phyloP scores from a whole-genome alignment of 805 yeast genomes.

The Pichia pseudocactophila region DNA sequence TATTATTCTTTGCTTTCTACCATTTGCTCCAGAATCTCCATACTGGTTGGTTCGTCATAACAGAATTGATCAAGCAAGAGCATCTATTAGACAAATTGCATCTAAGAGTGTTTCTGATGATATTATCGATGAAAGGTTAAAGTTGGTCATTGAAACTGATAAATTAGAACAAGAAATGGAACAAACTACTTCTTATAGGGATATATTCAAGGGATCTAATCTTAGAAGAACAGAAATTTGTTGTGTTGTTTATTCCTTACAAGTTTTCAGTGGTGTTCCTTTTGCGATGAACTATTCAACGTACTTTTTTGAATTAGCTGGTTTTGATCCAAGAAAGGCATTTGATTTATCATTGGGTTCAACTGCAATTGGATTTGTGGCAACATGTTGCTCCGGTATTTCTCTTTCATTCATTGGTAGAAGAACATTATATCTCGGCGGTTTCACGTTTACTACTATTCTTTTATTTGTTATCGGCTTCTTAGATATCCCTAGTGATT shows the following conservation, averaged over 20 bases:
- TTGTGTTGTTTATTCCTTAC: slow-evolving; percentile 35
- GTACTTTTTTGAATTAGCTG: slow-evolving; percentile 24
- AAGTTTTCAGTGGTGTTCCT: slow-evolving; percentile 54
- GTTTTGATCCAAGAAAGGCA: slow-evolving; percentile 12
- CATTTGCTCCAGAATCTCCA: slow-evolving; percentile 49
- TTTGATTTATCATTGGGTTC: slow-evolving; percentile 24
- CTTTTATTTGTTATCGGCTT: slow-evolving; percentile 10
- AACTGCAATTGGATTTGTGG: slow-evolving; percentile 27
- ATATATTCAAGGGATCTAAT: slow-evolving; percentile 41
- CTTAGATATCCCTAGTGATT: slow-evolving; percentile 7
- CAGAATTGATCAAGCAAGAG: slow-evolving; percentile 34
- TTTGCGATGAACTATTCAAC: slow-evolving; percentile 58
- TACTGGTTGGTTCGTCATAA: slow-evolving; percentile 43
- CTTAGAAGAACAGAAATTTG: slow-evolving; percentile 43
- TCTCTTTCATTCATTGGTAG: slow-evolving; percentile 32
- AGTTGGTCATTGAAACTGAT: slow-evolving; percentile 9
- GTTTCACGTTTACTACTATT: slow-evolving; percentile 4
- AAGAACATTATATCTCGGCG: slow-evolving; percentile 16
- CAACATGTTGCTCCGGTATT: slow-evolving; percentile 31
- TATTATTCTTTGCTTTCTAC: slow-evolving; percentile 27
- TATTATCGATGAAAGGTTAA: slow-evolving; percentile 7
- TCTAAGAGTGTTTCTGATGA: slow-evolving; percentile 1
- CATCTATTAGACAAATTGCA: slow-evolving; percentile 29
- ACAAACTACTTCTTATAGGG: slow-evolving; percentile 18
- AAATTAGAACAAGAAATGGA: slow-evolving; percentile 11